Percentiles rank a stretch among this genome's conserved stretches.
Evolutionary conservation across 129 eudicot genomes (phyloP).

Genomic region (Pseudognaphalium luteoalbum): DNA sequence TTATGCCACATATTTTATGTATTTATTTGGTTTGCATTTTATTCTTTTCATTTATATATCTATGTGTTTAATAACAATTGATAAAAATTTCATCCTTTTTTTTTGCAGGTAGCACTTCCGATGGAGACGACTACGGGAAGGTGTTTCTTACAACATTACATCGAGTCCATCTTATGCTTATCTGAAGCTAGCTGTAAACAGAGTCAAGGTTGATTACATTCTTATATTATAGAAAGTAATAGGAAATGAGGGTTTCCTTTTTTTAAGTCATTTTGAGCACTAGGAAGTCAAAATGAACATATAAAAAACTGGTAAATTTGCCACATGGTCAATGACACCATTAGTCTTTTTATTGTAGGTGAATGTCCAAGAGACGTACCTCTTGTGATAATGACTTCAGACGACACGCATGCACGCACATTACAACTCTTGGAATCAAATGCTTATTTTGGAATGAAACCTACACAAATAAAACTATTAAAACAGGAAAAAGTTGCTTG

Average conservation of each 20-base stretch:
- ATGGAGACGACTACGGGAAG: slow-evolving; percentile 65
- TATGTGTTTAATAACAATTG: slow-evolving; percentile 10
- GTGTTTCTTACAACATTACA: slow-evolving; percentile 81
- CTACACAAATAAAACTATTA: slow-evolving; percentile 80
- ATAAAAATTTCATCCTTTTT: slow-evolving; percentile 16
- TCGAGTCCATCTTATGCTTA: slow-evolving; percentile 75
- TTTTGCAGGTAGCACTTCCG: slow-evolving; percentile 80
- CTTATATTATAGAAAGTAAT: not conserved
- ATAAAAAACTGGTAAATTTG: not conserved
- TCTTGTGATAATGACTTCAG: slow-evolving; percentile 94
- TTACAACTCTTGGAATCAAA: slow-evolving; percentile 68
- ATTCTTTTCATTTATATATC: not conserved
- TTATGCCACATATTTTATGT: slow-evolving; percentile 11
- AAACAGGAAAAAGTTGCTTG: slow-evolving; percentile 99
- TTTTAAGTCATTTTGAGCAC: not conserved
- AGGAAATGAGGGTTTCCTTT: not conserved
- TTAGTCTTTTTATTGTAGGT: slow-evolving; percentile 38
- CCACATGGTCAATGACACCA: not conserved
- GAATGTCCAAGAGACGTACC: slow-evolving; percentile 71
- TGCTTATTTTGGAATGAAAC: slow-evolving; percentile 90
- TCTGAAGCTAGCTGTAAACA: slow-evolving; percentile 63
- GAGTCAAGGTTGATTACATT: slow-evolving; percentile 46
- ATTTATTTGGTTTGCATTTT: not conserved
- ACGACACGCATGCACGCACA: slow-evolving; percentile 87
- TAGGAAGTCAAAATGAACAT: not conserved